phyloP scores from a whole-genome alignment of 305 asterid genomes.

The Fraxinus sp. region DNA sequence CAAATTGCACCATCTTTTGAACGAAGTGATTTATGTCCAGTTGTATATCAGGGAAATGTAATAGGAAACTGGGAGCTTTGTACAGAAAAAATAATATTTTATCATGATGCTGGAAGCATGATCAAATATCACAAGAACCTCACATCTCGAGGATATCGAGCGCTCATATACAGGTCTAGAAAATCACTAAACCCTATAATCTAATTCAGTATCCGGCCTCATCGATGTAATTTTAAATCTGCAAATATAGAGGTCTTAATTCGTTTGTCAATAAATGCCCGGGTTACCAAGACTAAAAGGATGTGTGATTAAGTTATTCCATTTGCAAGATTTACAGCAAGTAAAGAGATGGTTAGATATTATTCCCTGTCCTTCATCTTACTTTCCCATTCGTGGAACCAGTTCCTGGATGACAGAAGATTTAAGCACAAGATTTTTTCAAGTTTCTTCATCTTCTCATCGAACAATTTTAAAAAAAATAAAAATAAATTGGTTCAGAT shows the following conservation, averaged over 20 bases:
- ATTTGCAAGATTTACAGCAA: background rate
- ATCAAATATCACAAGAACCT: constrained; percentile 82
- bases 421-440: constrained; percentile 1
- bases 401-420: constrained; percentile 17
- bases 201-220: background rate
- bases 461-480: background rate
- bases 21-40: background rate
- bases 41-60: constrained; percentile 40
- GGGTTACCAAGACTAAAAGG: background rate
- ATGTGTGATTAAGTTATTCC: background rate
- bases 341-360: background rate
- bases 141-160: constrained; percentile 68
- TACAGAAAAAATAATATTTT: constrained; percentile 47
- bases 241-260: background rate
- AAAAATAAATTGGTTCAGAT: background rate
- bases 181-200: background rate
- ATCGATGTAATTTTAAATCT: background rate
- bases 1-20: background rate
- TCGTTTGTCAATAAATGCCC: background rate
- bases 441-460: background rate
- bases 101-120: constrained; percentile 92
- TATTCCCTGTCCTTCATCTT: background rate
- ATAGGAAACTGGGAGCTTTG: constrained; percentile 66
- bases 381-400: background rate
- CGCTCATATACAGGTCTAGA: constrained; percentile 68